Evolutionary conservation across 2,329 filamentous ascomycete species (phyloP).

Genomic region (Daldinia sp.): DNA sequence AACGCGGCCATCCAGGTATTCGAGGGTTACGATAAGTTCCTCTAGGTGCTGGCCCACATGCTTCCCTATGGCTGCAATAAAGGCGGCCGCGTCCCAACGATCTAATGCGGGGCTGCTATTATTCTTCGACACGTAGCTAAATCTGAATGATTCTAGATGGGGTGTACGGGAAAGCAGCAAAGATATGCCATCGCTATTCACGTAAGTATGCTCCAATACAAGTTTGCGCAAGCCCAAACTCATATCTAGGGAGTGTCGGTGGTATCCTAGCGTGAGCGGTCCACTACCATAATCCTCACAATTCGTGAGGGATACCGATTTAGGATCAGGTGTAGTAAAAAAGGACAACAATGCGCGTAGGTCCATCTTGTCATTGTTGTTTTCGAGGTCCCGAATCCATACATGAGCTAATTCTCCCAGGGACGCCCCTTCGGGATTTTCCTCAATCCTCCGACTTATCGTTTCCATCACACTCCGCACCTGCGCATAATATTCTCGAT

Average conservation of each 20-base stretch:
- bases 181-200: slow-evolving; percentile 17
- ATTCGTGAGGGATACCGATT: background rate
- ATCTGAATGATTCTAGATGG: slow-evolving; percentile 16
- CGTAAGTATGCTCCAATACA: slow-evolving; percentile 12
- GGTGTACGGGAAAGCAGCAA: slow-evolving; percentile 29
- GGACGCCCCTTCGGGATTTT: background rate
- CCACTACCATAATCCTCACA: background rate
- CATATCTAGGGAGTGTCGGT: slow-evolving; percentile 17
- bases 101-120: background rate
- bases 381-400: background rate
- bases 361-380: background rate
- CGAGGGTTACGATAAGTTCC: slow-evolving; percentile 28
- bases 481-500: background rate
- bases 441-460: background rate
- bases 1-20: background rate
- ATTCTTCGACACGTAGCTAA: slow-evolving; percentile 13
- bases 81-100: slow-evolving; percentile 30
- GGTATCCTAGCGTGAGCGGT: slow-evolving; percentile 3
- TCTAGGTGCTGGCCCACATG: slow-evolving; percentile 24
- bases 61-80: slow-evolving; percentile 27
- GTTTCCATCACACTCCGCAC: slow-evolving; percentile 6
- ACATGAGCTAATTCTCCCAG: slow-evolving; percentile 3
- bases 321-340: slow-evolving; percentile 2
- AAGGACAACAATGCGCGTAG: slow-evolving; percentile 10
- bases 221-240: slow-evolving; percentile 20